Evolutionary conservation across 106 monocot genomes (phyloP).

Genomic region (Agapanthus africanus): DNA sequence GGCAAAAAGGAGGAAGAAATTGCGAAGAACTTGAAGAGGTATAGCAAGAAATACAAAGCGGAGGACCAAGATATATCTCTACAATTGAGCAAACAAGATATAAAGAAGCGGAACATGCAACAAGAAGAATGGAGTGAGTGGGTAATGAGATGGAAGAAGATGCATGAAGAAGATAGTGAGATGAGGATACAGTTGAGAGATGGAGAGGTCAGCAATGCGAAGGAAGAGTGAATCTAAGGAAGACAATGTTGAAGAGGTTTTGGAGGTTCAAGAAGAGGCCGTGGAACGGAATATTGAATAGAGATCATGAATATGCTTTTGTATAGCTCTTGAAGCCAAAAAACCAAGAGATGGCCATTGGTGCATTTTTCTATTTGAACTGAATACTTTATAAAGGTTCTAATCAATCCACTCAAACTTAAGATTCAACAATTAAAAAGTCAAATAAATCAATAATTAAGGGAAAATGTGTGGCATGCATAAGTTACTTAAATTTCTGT

Average conservation of each 20-base stretch:
- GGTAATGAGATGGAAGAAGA: slow-evolving; percentile 62
- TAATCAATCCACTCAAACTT: too few species aligned
- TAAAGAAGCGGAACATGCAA: slow-evolving; percentile 67
- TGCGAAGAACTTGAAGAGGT: slow-evolving; percentile 73
- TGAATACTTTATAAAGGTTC: too few species aligned
- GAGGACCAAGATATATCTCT: slow-evolving; percentile 87
- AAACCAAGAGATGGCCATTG: too few species aligned
- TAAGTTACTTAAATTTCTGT: too few species aligned
- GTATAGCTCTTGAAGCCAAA: too few species aligned
- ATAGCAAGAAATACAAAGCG: slow-evolving; percentile 90
- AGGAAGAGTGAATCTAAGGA: slow-evolving; percentile 88
- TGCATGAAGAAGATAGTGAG: slow-evolving; percentile 62
- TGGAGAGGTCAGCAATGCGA: slow-evolving; percentile 77
- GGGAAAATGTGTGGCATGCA: too few species aligned
- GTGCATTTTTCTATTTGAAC: too few species aligned
- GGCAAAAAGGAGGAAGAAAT: slow-evolving; percentile 80
- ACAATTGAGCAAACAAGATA: slow-evolving; percentile 72
- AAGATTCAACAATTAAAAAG: too few species aligned
- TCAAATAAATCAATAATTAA: too few species aligned
- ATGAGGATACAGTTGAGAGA: slow-evolving; percentile 51
- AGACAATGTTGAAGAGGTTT: slow-evolving; percentile 69
- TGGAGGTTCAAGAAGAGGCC: slow-evolving; percentile 44
- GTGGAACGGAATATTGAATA: too few species aligned
- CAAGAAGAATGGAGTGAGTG: slow-evolving; percentile 77
- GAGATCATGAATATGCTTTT: too few species aligned